Percentiles rank a stretch among this genome's conserved stretches.
phyloP scores from a whole-genome alignment of 306 rosid species.

The Trichosanthes cucumerina region DNA sequence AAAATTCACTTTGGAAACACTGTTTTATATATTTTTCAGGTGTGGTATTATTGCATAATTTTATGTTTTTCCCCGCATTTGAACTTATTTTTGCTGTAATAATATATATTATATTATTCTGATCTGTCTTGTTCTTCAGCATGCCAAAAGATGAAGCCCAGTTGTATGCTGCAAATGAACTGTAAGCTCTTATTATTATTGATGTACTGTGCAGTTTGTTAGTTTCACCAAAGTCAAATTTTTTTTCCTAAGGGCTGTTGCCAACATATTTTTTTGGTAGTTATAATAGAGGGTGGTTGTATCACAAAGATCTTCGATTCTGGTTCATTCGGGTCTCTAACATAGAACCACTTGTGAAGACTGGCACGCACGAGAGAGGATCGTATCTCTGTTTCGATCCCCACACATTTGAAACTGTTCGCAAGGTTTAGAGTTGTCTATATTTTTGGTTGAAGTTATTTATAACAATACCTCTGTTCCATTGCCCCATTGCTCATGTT shows the following conservation, averaged over 20 bases:
- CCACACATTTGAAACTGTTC: slow-evolving; percentile 60
- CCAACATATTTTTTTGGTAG: slow-evolving; percentile 24
- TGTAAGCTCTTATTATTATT: slow-evolving; percentile 36
- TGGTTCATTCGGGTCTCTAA: slow-evolving; percentile 68
- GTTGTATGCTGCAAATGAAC: slow-evolving; percentile 68
- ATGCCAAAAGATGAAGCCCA: slow-evolving; percentile 97
- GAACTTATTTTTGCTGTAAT: not conserved
- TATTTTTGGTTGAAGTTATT: not conserved
- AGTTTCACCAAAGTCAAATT: not conserved
- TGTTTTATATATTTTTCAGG: slow-evolving; percentile 96
- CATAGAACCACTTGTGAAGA: slow-evolving; percentile 71
- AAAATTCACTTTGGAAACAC: slow-evolving; percentile 60
- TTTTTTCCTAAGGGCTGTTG: not conserved
- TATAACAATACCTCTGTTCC: not conserved
- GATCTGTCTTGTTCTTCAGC: slow-evolving; percentile 33
- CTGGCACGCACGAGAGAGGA: slow-evolving; percentile 66
- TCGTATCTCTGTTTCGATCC: slow-evolving; percentile 85
- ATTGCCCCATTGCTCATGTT: not conserved
- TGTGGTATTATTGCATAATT: slow-evolving; percentile 11
- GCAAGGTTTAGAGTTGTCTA: slow-evolving; percentile 47
- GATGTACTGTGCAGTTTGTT: not conserved
- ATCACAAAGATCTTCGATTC: slow-evolving; percentile 67
- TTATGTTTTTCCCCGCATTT: not conserved
- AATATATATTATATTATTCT: not conserved
- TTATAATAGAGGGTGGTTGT: slow-evolving; percentile 70